Evolutionary conservation across 108 stramenopile genomes (phyloP).

Genomic region (Cyclotella atomus): DNA sequence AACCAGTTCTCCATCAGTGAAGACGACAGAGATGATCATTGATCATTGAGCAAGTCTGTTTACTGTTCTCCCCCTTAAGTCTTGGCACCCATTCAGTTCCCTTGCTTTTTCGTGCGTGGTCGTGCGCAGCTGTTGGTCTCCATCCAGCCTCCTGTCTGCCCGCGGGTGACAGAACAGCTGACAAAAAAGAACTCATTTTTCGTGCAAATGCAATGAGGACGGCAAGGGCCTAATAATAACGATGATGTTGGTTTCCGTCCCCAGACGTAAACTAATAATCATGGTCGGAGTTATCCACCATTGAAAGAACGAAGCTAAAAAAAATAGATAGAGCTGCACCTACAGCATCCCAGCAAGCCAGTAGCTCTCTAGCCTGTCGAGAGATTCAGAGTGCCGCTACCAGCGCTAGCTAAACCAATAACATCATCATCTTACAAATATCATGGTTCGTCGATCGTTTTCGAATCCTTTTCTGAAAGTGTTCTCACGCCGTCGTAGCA

Average conservation of each 20-base stretch:
- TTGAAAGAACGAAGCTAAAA: too few species aligned
- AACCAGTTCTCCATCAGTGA: too few species aligned
- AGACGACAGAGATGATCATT: too few species aligned
- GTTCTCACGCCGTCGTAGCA: constrained; percentile 2
- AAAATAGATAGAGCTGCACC: too few species aligned
- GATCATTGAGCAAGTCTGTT: too few species aligned
- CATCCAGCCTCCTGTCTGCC: too few species aligned
- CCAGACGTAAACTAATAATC: background rate
- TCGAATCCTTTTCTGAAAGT: background rate
- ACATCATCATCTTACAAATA: background rate
- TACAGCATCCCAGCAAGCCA: background rate
- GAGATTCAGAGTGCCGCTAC: background rate
- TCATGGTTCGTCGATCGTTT: constrained; percentile 23
- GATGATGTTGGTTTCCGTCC: background rate
- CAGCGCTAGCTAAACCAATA: background rate
- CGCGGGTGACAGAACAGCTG: background rate
- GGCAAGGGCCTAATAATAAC: background rate
- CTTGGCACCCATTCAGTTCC: too few species aligned
- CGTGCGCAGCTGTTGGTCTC: too few species aligned
- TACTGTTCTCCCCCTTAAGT: too few species aligned
- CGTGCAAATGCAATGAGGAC: background rate
- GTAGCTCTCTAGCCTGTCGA: background rate
- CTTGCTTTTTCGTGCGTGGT: too few species aligned
- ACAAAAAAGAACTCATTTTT: background rate
- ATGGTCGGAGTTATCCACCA: too few species aligned